Evolutionary conservation across 2,329 filamentous ascomycete genomes (phyloP).

Genomic region (Bisporella sp.): DNA sequence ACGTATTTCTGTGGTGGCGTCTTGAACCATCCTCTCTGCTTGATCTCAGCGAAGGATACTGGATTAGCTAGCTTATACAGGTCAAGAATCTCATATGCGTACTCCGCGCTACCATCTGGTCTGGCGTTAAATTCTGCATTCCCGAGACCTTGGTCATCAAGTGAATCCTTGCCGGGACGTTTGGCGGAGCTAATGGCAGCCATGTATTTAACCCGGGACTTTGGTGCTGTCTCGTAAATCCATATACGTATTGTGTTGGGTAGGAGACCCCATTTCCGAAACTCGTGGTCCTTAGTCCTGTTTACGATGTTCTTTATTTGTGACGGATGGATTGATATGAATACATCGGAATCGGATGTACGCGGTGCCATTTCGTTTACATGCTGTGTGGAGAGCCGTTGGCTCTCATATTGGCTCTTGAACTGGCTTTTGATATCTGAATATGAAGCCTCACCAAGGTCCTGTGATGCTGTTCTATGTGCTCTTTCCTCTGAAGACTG

Average conservation of each 20-base stretch:
- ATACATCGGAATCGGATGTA: conserved; percentile 44
- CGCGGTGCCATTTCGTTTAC: conserved; percentile 42
- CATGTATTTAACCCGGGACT: conserved; percentile 50
- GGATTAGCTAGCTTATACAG: conserved; percentile 59
- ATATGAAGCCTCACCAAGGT: too few species aligned
- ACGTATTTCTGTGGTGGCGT: conserved; percentile 42
- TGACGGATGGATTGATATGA: conserved; percentile 42
- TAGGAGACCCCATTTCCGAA: conserved; percentile 49
- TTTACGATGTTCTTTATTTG: conserved; percentile 42
- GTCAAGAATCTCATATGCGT: conserved; percentile 46
- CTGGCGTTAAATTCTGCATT: conserved; percentile 38
- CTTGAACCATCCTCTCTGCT: conserved; percentile 46
- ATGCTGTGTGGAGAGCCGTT: conserved; percentile 43
- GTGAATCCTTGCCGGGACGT: conserved; percentile 38
- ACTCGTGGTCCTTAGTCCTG: conserved; percentile 47
- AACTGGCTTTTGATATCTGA: too few species aligned
- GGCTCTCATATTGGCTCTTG: conserved; percentile 29
- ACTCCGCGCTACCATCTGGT: conserved; percentile 6
- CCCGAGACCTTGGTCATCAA: conserved; percentile 37
- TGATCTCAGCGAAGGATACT: conserved; percentile 43
- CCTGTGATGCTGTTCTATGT: too few species aligned
- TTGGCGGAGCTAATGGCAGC: conserved; percentile 43
- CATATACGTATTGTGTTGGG: conserved; percentile 51
- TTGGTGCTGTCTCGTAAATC: conserved; percentile 46
- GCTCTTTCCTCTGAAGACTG: too few species aligned